Conservation (phyloP, 371 early-diverging fungal genomes). For the Saksenaea oblongispora region DNA sequence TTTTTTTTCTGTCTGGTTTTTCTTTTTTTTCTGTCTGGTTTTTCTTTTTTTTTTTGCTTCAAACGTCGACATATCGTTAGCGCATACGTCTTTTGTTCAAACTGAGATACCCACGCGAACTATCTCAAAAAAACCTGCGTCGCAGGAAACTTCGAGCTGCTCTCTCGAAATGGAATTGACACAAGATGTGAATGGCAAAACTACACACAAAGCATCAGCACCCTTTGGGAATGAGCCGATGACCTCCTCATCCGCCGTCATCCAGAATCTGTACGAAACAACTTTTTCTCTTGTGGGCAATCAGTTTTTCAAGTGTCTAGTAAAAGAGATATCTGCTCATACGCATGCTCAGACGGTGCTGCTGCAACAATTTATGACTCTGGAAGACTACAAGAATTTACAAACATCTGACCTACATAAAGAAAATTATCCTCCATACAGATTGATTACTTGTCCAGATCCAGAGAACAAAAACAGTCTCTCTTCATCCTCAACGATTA, state of each 20-base stretch:
- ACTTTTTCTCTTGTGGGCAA: constrained; percentile 14
- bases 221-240: not conserved
- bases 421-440: not conserved
- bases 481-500: constrained; percentile 4
- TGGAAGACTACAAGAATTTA: constrained; percentile 1
- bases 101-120: not conserved
- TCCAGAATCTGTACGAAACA: constrained; percentile 13
- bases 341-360: constrained; percentile 14
- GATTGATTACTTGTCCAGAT: not conserved
- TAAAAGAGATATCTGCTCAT: constrained; percentile 13
- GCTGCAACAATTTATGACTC: constrained; percentile 15
- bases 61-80: not conserved
- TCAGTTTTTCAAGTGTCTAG: constrained; percentile 11
- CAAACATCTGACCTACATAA: not conserved
- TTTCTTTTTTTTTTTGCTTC: not conserved
- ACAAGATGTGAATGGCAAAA: constrained; percentile 3
- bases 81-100: not conserved
- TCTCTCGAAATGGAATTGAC: constrained; percentile 1
- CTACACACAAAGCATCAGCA: not conserved
- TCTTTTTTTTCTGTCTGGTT: too few relatives aligned
- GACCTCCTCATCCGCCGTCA: constrained; percentile 7
- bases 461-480: not conserved
- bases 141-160: constrained; percentile 1
- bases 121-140: not conserved
- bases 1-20: too few relatives aligned